Base-by-base conservation (phyloP, 345 rosid genomes). In the Pistacia atlantica region DNA sequence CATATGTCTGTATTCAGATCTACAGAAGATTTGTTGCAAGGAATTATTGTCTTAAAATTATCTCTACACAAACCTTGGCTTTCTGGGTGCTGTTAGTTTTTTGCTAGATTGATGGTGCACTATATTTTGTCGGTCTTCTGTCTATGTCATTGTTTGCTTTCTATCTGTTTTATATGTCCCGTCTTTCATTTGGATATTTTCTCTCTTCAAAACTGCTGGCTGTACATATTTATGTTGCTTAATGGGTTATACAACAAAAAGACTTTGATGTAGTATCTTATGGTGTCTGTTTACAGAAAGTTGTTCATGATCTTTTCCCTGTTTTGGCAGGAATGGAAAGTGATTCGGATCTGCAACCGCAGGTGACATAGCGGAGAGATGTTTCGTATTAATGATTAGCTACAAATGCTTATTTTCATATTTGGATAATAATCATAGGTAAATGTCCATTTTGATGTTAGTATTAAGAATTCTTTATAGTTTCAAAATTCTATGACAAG, bases 371-470 rank as follows among this genome's bases (percentile, higher is more conserved):
- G 67, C 16, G 60, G 67, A 72, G 57, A 48, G 46, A 42, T 42
- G 8, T 72, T 22, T 51, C 60, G 4, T 59, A 18, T 72, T 57
- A 12, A 59, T 58, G 55, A 58, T 45, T 58, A 71, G 65, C 18
- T 6, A 22, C 54, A 25, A 17, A 9, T 72, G 56, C 66, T 9
- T 48, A 42, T 60, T 72, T 42, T 45, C 46, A 17, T 72, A 25
- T 72, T 59, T 8, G 57, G 45, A 60, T 48, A 45, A 72, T 60
- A 60, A 45, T 20, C 67, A 59, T 72, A 59, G 75, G 75, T 60
- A 72, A 72, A 60, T 72, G 75, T 59, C 67, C 75, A 72, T 72
- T 60, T 59, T 60, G 65, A 57, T 60, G 57, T 45, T 72, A 72
- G 45, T 25, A 46, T 25, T 42, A 48, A 60, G 66, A 72, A 60